Base-by-base conservation (phyloP, 192 early-diverging fungal species). In the Bifiguratus adelaidae region DNA sequence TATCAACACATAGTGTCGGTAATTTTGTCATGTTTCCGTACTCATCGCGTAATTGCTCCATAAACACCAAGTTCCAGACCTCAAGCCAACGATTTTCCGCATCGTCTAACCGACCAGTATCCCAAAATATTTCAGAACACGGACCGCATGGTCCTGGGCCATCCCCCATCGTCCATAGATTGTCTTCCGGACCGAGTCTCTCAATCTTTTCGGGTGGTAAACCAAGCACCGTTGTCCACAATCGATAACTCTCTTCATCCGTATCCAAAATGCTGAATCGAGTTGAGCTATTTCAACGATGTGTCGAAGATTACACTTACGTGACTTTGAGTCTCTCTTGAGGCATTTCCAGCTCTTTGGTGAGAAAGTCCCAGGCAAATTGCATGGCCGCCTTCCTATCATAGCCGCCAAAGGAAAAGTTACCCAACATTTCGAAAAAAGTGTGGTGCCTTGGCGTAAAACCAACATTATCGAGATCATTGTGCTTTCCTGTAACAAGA, bases 121-220 rank as follows among this genome's bases (percentile, higher is more conserved):
- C 78, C 72, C 75, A 81, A 54, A 75, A 81, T 13, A 81, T 77
- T 27, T 81, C 78, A 15, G 73, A 71, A 30, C 75, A 77, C 1
- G 78, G 70, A 3, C 78, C 75, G 52, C 75, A 81, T 7, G 78
- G 78, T 27, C 78, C 73, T 32, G 68, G 63, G 19, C 71, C 75
- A 49, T 81, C 73, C 6, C 76, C 76, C 78, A 81, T 78, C 3
- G 67, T 53, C 73, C 78, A 81, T 44, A 77, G 78, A 47, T 81
- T 78, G 51, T 76, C 76, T 47, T 70, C 61, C 7, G 53, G 49
- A 9, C 57, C 70, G 30, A 67, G 57, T 12, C 47, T 52, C 13
- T 73, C 60, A 48, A 81, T 78, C 53, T 48, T 65, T 3, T 65
- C 61, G 32, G 70, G 70, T 0, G 68, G 55, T 19, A 81, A 46